Conservation (phyloP, 352 stramenopile species). For the Phytophthora macrochlamydospora region DNA sequence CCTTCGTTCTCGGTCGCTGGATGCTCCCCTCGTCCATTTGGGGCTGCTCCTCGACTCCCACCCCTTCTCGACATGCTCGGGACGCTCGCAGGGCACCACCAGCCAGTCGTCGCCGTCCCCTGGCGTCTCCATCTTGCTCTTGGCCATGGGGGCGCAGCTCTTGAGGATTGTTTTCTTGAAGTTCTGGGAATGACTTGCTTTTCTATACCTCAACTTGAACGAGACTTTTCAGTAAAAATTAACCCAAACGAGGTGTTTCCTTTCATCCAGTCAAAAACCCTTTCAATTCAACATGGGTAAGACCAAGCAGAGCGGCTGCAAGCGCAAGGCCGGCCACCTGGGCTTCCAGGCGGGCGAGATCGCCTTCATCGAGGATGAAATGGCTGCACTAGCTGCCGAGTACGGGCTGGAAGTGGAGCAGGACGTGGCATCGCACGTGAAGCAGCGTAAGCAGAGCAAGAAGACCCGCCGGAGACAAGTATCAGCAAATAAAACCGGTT, state of each 20-base stretch:
- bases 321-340: constrained; percentile 77
- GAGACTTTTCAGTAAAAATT: no score
- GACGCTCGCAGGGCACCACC: constrained; percentile 13
- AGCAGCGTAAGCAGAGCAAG: constrained; percentile 63
- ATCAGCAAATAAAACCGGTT: neutral
- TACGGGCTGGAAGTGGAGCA: constrained; percentile 77
- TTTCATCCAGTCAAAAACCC: neutral
- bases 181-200: no score
- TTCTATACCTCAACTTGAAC: neutral
- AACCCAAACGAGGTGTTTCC: neutral
- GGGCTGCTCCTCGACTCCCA: constrained; percentile 4
- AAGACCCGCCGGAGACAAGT: constrained; percentile 24
- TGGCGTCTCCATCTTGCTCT: neutral
- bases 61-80: no score
- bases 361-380: constrained; percentile 88
- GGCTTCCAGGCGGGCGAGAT: constrained; percentile 79
- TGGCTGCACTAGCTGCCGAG: constrained; percentile 76
- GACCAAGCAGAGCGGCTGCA: constrained; percentile 35
- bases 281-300: constrained; percentile 18
- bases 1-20: neutral
- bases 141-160: neutral
- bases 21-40: neutral
- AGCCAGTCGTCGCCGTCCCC: constrained; percentile 30
- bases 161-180: neutral
- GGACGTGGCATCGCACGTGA: constrained; percentile 67